A percentile compares a stretch with the other conserved stretches of the same genome.
Conservation (phyloP, 2,329 filamentous ascomycete genomes). For the Parascedosporium putredinis region DNA sequence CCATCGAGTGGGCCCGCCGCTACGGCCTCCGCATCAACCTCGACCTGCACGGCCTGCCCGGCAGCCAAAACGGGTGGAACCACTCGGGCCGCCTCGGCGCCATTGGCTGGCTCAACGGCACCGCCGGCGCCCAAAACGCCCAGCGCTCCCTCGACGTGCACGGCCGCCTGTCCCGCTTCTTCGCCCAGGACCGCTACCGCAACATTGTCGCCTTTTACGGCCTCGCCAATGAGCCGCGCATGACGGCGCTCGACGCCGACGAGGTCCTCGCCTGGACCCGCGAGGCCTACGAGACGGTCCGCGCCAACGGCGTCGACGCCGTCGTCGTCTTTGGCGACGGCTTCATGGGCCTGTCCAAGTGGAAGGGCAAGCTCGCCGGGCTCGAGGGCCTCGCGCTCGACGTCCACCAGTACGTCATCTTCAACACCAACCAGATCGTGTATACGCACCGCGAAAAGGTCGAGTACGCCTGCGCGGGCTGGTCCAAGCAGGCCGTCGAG, state of each 20-base stretch:
- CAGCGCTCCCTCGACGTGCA: slow-evolving; percentile 43
- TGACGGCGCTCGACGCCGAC: slow-evolving; percentile 42
- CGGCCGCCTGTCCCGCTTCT: slow-evolving; percentile 29
- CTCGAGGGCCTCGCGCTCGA: slow-evolving; percentile 56
- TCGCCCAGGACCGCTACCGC: slow-evolving; percentile 22
- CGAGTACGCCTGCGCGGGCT: slow-evolving; percentile 57
- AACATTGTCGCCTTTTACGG: slow-evolving; percentile 57
- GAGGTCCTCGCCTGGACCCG: slow-evolving; percentile 49
- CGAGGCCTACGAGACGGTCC: slow-evolving; percentile 42
- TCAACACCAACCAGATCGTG: slow-evolving; percentile 58
- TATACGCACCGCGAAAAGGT: slow-evolving; percentile 58
- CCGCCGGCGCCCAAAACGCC: slow-evolving; percentile 19
- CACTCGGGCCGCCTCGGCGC: slow-evolving; percentile 43
- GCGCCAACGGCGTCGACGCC: slow-evolving; percentile 49
- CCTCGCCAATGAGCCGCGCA: slow-evolving; percentile 54
- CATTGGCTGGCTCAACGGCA: slow-evolving; percentile 16
- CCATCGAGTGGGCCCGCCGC: slow-evolving; percentile 44
- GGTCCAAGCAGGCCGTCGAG: slow-evolving; percentile 50
- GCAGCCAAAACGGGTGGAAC: slow-evolving; percentile 51
- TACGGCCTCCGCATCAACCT: slow-evolving; percentile 45
- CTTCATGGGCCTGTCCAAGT: slow-evolving; percentile 61
- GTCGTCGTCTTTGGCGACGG: slow-evolving; percentile 61
- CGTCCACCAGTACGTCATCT: slow-evolving; percentile 71
- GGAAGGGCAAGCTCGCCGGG: slow-evolving; percentile 55
- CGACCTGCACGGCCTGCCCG: slow-evolving; percentile 46